These are phyloP conservation scores for Kickxella alabastrina DNA, from an alignment of 192 early-diverging fungal genomes.

Conservation along the genomic window DNA sequence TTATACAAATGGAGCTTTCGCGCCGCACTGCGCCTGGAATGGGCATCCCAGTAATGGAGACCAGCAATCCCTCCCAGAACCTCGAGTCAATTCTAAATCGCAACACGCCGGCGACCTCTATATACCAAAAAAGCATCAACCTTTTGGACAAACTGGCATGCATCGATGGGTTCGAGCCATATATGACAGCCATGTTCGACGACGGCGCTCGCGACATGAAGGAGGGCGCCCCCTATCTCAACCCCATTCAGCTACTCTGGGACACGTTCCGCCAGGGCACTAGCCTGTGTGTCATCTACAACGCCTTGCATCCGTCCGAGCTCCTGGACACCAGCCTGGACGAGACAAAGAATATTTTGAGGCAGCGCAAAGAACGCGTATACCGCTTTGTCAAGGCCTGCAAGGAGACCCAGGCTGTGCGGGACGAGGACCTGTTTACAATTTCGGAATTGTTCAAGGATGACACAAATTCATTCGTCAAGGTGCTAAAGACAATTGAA, in stretches of 20 bases:
- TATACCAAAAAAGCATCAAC: slow-evolving; percentile 70
- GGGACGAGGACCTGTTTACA: slow-evolving; percentile 75
- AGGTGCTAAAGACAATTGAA: slow-evolving; percentile 84
- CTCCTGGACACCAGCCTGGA: slow-evolving; percentile 57
- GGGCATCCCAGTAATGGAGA: slow-evolving; percentile 28
- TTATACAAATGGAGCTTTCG: slow-evolving; percentile 31
- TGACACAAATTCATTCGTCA: slow-evolving; percentile 95
- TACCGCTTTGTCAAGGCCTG: slow-evolving; percentile 88
- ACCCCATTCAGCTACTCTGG: slow-evolving; percentile 73
- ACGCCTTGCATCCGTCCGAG: slow-evolving; percentile 61
- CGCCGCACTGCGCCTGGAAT: slow-evolving; percentile 21
- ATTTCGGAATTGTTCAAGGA: slow-evolving; percentile 87
- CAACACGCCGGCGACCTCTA: slow-evolving; percentile 52
- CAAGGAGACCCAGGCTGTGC: slow-evolving; percentile 68
- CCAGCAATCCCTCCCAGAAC: slow-evolving; percentile 43
- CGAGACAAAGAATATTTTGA: slow-evolving; percentile 54
- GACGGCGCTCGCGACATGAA: slow-evolving; percentile 31
- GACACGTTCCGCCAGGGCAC: slow-evolving; percentile 66
- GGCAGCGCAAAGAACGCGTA: slow-evolving; percentile 78
- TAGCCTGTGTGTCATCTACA: slow-evolving; percentile 67
- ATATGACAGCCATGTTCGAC: slow-evolving; percentile 51
- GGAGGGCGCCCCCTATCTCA: slow-evolving; percentile 32
- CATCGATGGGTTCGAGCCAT: slow-evolving; percentile 66
- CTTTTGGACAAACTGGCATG: slow-evolving; percentile 66
- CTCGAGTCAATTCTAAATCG: slow-evolving; percentile 48